Base-by-base conservation (phyloP, 768 basidiomycete genomes). In the Melanogaster broomeanus region DNA sequence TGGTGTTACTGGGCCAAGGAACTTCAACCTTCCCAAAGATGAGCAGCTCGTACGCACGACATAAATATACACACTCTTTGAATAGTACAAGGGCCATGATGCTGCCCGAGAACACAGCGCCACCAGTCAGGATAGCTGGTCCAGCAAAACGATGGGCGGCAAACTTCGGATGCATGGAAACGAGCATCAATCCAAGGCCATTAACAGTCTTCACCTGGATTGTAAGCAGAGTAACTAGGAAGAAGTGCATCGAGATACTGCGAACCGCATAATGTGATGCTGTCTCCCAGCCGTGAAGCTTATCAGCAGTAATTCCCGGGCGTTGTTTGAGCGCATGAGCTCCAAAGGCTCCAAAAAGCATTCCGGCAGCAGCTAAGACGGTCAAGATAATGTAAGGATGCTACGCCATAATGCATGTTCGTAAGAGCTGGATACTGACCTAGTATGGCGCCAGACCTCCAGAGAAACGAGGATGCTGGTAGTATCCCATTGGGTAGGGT, bases 291-390 rank as follows among this genome's bases (percentile, higher is more conserved):
- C 81, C 79, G 16, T 77, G 71, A 6, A 88, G 64, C 22, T 75
- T 72, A 19, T 82, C 83, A 10, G 74, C 44, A 8, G 82, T 79
- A 8, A 82, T 73, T 0, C 77, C 77, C 16, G 69, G 60, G 39
- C 72, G 66, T n/a, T 68, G 63, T 54, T 75, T 75, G 49, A 90
- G 73, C 11, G 70, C 81, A 65, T 90, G 88, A 11, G 83, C 72
- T 57, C 88, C 88, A 65, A 88, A 87, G 41, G 87, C 87, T 8
- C 84, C 85, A 25, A 80, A 64, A 24, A 81, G 53, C 57, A 87
- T 79, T 30, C 87, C 86, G 41, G 65, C 45, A 11, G 77, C 65
- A 25, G 72, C 78, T 73, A 64, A 31, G 16, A 35, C 46, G 22
- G 33, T 18, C 15, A 31, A 24, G n/a, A 19, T 22, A 18, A 31